A percentile compares a stretch with the other conserved stretches of the same genome.
Evolutionary conservation across 2,329 filamentous ascomycete genomes (phyloP).

Genomic region (Leptodontidium sp.): DNA sequence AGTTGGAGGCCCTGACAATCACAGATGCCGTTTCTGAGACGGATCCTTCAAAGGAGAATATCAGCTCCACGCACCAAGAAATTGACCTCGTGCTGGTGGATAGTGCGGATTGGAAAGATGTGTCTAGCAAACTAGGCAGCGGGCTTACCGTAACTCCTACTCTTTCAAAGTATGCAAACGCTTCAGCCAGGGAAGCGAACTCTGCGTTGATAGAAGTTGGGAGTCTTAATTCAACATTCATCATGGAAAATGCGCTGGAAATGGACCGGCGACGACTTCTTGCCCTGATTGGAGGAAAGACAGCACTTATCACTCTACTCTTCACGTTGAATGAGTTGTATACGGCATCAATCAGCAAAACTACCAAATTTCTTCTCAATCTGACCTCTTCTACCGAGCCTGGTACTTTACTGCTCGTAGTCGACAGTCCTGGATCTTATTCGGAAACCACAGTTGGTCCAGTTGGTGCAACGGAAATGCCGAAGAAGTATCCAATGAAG

Average conservation of each 20-base stretch:
- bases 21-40: constrained; percentile 12
- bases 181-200: constrained; percentile 55
- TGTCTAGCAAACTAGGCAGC: constrained; percentile 65
- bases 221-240: constrained; percentile 54
- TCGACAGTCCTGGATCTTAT: constrained; percentile 94
- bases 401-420: constrained; percentile 78
- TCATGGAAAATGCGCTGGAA: constrained; percentile 58
- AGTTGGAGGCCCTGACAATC: constrained; percentile 26
- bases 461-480: constrained; percentile 44
- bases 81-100: constrained; percentile 73
- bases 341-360: constrained; percentile 73
- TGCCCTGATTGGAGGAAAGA: constrained; percentile 44
- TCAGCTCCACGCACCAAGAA: not conserved
- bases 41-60: not conserved
- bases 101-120: constrained; percentile 77
- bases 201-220: constrained; percentile 52
- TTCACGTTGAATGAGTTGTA: constrained; percentile 98
- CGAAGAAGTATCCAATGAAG: constrained; percentile 86
- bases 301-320: constrained; percentile 78
- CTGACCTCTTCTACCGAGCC: constrained; percentile 66
- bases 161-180: constrained; percentile 62
- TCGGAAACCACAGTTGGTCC: constrained; percentile 77
- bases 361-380: constrained; percentile 77
- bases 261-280: constrained; percentile 50
- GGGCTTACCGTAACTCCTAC: constrained; percentile 61